Conservation (phyloP, 441 rosid genomes). For the Breynia disticha region DNA sequence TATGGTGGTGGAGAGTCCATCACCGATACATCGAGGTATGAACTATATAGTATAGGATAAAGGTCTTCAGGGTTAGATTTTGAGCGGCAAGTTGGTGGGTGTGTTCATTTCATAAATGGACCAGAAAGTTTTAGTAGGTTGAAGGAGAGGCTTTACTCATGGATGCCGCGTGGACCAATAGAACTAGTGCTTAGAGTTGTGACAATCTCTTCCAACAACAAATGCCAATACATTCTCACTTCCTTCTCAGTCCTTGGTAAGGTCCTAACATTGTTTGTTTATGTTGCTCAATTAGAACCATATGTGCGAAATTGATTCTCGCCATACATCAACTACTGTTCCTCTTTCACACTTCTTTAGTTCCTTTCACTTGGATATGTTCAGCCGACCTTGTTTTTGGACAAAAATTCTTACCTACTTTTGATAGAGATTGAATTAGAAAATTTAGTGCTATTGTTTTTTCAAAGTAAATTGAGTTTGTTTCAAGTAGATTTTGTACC, state of each 20-base stretch:
- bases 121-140: conserved; percentile 25
- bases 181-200: conserved; percentile 11
- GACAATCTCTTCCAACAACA: conserved; percentile 8
- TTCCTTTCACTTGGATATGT: background rate
- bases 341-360: too few species aligned
- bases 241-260: conserved; percentile 16
- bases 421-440: too few species aligned
- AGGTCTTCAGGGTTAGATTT: conserved; percentile 35
- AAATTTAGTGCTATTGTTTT: too few species aligned
- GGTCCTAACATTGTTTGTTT: conserved; percentile 21
- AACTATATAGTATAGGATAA: conserved; percentile 29
- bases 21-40: conserved; percentile 46
- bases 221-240: conserved; percentile 7
- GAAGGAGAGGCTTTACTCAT: conserved; percentile 14
- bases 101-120: conserved; percentile 49
- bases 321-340: conserved; percentile 20
- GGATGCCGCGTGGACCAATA: conserved; percentile 58
- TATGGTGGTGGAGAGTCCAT: conserved; percentile 52
- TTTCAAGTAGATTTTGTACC: too few species aligned
- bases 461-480: too few species aligned
- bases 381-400: too few species aligned
- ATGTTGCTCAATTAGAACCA: conserved; percentile 27
- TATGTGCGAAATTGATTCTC: conserved; percentile 21
- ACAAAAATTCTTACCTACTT: too few species aligned
- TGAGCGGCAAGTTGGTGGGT: conserved; percentile 37